A percentile compares a stretch with the other conserved stretches of the same genome.
phyloP scores from a whole-genome alignment of 192 early-diverging fungal genomes.

The Coemansia sp. region DNA sequence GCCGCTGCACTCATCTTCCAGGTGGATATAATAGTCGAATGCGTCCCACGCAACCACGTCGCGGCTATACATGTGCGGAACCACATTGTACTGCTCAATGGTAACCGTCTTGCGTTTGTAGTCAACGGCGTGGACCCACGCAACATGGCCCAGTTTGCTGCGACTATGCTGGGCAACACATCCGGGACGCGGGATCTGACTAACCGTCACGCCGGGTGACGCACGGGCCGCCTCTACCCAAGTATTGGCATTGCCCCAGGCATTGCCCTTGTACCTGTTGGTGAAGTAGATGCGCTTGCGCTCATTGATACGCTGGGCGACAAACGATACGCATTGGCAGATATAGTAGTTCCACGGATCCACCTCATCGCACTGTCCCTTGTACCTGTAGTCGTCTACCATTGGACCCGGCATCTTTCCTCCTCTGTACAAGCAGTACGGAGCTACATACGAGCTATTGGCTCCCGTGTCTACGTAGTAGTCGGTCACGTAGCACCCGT shows the following conservation, averaged over 20 bases:
- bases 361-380: constrained; percentile 26
- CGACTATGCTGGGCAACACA: constrained; percentile 35
- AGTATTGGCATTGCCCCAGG: constrained; percentile 45
- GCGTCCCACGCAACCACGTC: constrained; percentile 30
- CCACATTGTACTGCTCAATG: constrained; percentile 47
- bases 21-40: constrained; percentile 38
- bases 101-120: constrained; percentile 22
- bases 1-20: constrained; percentile 6
- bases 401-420: constrained; percentile 26
- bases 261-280: constrained; percentile 41
- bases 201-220: constrained; percentile 25
- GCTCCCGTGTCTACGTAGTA: constrained; percentile 35
- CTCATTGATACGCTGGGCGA: constrained; percentile 50
- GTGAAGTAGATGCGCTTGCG: constrained; percentile 38
- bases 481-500: constrained; percentile 40
- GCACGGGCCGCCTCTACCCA: constrained; percentile 41
- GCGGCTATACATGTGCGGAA: constrained; percentile 26
- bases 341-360: constrained; percentile 50
- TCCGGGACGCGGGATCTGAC: constrained; percentile 16
- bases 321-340: constrained; percentile 50
- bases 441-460: constrained; percentile 8
- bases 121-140: constrained; percentile 38
- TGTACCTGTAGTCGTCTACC: constrained; percentile 41
- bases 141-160: constrained; percentile 33
- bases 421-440: constrained; percentile 16